Evolutionary conservation across 1,139 yeast species (phyloP), one percentile per base, ranked within the genome.

Genomic region (Suhomyces maxii): DNA sequence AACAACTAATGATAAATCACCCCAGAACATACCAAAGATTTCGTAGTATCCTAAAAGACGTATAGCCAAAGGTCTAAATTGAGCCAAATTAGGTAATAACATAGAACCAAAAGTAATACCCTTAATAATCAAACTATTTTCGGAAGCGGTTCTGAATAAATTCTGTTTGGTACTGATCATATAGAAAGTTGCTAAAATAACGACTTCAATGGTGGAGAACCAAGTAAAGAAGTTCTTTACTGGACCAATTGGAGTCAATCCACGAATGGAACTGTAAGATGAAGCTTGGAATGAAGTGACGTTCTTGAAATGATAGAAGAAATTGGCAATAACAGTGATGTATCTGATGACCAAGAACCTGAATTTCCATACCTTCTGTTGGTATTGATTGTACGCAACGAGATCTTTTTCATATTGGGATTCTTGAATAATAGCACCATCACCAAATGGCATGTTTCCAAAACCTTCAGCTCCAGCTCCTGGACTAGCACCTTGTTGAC

Each of bases 31-130:
- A 30, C 69, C 63, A 18, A 72, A 53, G 3, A 74, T 55, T 37
- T 69, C 76, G 63, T 69, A 69, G 56, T 73, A 74, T 10, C 65
- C 67, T 52, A 73, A 60, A n/a, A 64, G 48, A 30, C 59, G 61
- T 25, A 60, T 56, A 13, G 73, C 53, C 30, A 68, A 44, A 1
- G 73, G 69, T 45, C 63, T 65, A 47, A 60, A 67, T 7, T 53
- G 49, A 26, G 60, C 53, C n/a, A 71, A 54, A 45, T 61, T 66
- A 0, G 80, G 80, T 33, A 68, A 54, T n/a, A 73, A 60, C 63
- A 68, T 59, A 2, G 75, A 57, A 0, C 63, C 76, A 58, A 70
- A 58, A 9, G 67, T 59, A 14, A 72, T 46, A 8, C 61, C 53
- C 47, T 69, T 71, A 42, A 71, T 51, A 8, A 72, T 53, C 23